Conservation (phyloP, 2,329 filamentous ascomycete genomes). For the Botrytis squamosa region DNA sequence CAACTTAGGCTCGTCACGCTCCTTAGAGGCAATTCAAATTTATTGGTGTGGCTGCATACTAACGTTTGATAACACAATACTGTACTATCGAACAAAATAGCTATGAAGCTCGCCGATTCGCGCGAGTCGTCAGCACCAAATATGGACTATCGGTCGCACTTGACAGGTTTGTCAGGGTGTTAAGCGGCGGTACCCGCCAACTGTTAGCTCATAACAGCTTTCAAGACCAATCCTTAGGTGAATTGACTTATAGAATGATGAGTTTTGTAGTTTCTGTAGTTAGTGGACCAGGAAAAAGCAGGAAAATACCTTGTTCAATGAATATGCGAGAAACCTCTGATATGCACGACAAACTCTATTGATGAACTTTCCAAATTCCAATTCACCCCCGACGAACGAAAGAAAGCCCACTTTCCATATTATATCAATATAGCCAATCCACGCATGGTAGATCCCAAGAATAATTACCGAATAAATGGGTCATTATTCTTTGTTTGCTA, state of each 20-base stretch:
- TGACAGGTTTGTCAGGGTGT: constrained; percentile 13
- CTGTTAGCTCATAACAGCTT: constrained; percentile 7
- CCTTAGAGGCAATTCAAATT: constrained; percentile 13
- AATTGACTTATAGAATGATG: neutral
- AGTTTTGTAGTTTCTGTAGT: neutral
- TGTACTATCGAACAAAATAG: constrained; percentile 21
- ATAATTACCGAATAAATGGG: constrained; percentile 22
- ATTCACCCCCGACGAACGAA: neutral
- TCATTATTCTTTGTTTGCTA: constrained; percentile 1
- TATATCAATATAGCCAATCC: constrained; percentile 16
- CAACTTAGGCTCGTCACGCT: constrained; percentile 10
- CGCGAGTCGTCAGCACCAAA: constrained; percentile 22
- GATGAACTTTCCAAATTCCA: constrained; percentile 4
- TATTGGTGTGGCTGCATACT: constrained; percentile 21
- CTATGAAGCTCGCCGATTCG: constrained; percentile 19
- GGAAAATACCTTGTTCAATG: constrained; percentile 18
- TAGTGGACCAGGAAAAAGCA: neutral
- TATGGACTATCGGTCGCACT: constrained; percentile 19
- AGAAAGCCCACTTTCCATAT: constrained; percentile 15
- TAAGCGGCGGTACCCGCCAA: constrained; percentile 20
- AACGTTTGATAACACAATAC: constrained; percentile 15
- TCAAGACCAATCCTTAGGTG: neutral
- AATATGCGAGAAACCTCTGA: constrained; percentile 3
- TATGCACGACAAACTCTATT: constrained; percentile 18
- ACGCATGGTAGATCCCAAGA: constrained; percentile 17